Base-by-base conservation (phyloP, 1,284 basidiomycete species). In the Heterobasidion annosum region DNA sequence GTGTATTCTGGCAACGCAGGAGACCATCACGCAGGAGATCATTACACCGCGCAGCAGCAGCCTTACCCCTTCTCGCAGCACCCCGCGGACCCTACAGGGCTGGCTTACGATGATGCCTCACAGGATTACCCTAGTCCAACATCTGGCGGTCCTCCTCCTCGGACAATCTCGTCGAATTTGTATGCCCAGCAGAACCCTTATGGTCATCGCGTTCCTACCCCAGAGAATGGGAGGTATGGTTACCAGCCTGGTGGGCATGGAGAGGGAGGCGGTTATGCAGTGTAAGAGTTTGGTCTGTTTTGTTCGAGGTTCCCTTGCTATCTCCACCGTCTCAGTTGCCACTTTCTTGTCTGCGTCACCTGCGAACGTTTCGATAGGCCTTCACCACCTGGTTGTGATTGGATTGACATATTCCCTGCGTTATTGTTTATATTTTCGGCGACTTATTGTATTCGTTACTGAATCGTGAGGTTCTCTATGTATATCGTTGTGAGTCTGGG, bases 1-100 rank as follows among this genome's bases (percentile, higher is more conserved):
- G 72, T 77, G 46, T 83, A 83, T 19, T 52, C 54, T 34, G 61
- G 61, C 25, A 40, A 58, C 13, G 47, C 40, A 12, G 42, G 46
- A 16, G 42, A 53, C 2, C 32, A 32, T 3, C 54, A 58, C 18
- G 9, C 51, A 18, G 50, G 46, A 52, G 40, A 52, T 16, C 55
- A 56, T 18, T 48, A 57, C 34, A 40, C 13, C 12, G 37, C 47
- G 32, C 58, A 54, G 19, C 50, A 47, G 15, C 51, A 53, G 45
- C 54, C 54, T 32, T 35, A 52, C 18, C 52, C 50, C 18, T 37
- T 48, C 19, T 25, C 44, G 19, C 52, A 53, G 8, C 42, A 52
- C 8, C 51, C 32, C 4, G 19, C 53, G 32, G 48, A 57, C 40
- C 42, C 43, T 15, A 44, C 15, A 9, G 52, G 57, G 15, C 49